Percentiles rank a stretch among this genome's conserved stretches.
These are phyloP conservation scores for Saccharomycopsis javanensis DNA, from an alignment of 805 yeast genomes.

Conservation along the genomic window DNA sequence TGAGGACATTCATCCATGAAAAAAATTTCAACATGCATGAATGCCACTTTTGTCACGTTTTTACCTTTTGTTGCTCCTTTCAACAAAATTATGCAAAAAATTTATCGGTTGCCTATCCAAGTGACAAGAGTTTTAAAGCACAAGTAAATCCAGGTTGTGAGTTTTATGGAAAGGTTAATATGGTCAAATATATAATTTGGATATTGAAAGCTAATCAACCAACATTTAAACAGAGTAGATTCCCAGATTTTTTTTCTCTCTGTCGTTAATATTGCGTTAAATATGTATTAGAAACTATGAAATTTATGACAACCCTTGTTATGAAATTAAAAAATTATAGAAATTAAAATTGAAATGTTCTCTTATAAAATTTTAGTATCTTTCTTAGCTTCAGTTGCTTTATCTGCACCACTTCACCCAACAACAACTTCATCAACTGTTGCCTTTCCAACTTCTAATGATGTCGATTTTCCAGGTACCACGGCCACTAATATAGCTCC, in stretches of 20 bases:
- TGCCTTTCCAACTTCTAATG: slow-evolving; percentile 12
- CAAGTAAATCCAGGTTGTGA: too few species aligned
- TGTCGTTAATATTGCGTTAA: too few species aligned
- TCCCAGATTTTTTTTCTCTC: not conserved
- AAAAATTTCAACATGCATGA: not conserved
- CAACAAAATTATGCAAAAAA: too few species aligned
- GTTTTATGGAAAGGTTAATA: too few species aligned
- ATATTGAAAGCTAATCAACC: too few species aligned
- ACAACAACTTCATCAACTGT: not conserved
- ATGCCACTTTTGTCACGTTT: not conserved
- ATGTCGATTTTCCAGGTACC: slow-evolving; percentile 12
- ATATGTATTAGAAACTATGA: too few species aligned
- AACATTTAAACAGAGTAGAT: too few species aligned
- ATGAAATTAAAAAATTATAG: not conserved
- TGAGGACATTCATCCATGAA: not conserved
- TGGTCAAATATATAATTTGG: too few species aligned
- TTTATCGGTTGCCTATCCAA: too few species aligned
- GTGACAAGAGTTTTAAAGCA: too few species aligned
- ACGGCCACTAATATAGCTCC: slow-evolving; percentile 18
- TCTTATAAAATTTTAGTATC: not conserved
- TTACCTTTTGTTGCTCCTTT: not conserved
- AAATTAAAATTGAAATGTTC: not conserved
- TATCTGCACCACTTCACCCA: not conserved
- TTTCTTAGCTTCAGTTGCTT: not conserved
- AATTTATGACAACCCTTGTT: too few species aligned